Evolutionary conservation across 169 alveolate genomes (phyloP), one percentile per base, ranked within the genome.

Genomic region (Prorocentrum cordatum): DNA sequence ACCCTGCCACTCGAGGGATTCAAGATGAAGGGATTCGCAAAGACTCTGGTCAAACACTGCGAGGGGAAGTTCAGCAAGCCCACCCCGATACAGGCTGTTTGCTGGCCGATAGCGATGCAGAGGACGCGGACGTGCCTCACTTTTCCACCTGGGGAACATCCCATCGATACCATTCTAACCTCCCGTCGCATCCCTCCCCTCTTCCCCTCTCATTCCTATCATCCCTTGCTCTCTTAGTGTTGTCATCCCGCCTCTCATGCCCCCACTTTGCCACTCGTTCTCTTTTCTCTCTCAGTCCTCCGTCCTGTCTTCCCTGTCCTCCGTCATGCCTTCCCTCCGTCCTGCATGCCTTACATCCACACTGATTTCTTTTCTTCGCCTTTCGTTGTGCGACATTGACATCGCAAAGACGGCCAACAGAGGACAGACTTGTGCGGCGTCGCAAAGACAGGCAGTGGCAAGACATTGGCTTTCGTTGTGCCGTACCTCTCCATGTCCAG

Each of bases 371-470:
- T n/a, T n/a, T n/a, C n/a, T n/a, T n/a, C n/a, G n/a, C n/a, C n/a
- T n/a, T n/a, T n/a, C n/a, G n/a, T n/a, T n/a, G n/a, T n/a, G n/a
- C n/a, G n/a, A n/a, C n/a, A n/a, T n/a, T n/a, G n/a, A n/a, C n/a
- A n/a, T n/a, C n/a, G n/a, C n/a, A n/a, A n/a, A n/a, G n/a, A n/a
- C n/a, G n/a, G n/a, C n/a, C n/a, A n/a, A n/a, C n/a, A 72, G 86
- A 59, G 20, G 54, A 80, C 80, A 18, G 90, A 80, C 9, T 77
- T 80, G 9, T 80, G 90, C 36, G 90, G 90, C 66, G 62, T 80
- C 31, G 90, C 90, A 3, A 80, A 80, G 90, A 80, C 90, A 2
- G 90, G 90, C 29, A 80, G 90, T 45, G 90, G 90, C 16, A 80
- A 80, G 68, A 80, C 90, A 3, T 22, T 80, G 79, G 90, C 90